Percentiles rank a stretch among this genome's conserved stretches.
phyloP scores from a whole-genome alignment of 345 rosid species.

The Salix koriyanagi region DNA sequence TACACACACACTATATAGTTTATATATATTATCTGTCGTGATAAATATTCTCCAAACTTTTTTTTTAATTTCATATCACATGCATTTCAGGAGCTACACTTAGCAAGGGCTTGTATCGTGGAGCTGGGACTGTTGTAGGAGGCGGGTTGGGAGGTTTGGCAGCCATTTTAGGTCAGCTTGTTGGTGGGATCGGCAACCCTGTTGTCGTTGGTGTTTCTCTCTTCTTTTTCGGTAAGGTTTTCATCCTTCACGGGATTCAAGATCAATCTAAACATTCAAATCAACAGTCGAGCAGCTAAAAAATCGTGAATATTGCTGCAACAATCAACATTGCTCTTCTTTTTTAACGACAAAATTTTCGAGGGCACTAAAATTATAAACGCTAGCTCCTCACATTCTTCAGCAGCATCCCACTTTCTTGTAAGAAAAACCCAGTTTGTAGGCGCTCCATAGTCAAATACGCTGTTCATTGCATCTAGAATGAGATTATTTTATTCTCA shows the following conservation, averaged over 20 bases:
- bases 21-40: not conserved
- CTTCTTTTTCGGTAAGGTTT: slow-evolving; percentile 45
- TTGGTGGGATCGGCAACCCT: slow-evolving; percentile 45
- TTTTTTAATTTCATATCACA: not conserved
- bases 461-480: too few species aligned
- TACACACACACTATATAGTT: not conserved
- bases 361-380: not conserved
- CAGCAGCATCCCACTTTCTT: too few species aligned
- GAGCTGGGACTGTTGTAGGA: slow-evolving; percentile 59
- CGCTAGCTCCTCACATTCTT: not conserved
- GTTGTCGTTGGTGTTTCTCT: slow-evolving; percentile 40
- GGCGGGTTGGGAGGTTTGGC: slow-evolving; percentile 55
- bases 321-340: not conserved
- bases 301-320: not conserved
- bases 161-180: slow-evolving; percentile 39
- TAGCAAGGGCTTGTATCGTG: slow-evolving; percentile 66
- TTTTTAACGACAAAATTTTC: not conserved
- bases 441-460: too few species aligned
- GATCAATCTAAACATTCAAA: not conserved
- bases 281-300: not conserved
- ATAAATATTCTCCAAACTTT: not conserved
- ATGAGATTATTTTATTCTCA: not conserved
- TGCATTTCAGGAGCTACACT: slow-evolving; percentile 55
- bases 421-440: not conserved
- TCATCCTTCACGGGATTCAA: not conserved